phyloP scores from a whole-genome alignment of 2,329 filamentous ascomycete genomes.

The Blastomyces emzantsi region DNA sequence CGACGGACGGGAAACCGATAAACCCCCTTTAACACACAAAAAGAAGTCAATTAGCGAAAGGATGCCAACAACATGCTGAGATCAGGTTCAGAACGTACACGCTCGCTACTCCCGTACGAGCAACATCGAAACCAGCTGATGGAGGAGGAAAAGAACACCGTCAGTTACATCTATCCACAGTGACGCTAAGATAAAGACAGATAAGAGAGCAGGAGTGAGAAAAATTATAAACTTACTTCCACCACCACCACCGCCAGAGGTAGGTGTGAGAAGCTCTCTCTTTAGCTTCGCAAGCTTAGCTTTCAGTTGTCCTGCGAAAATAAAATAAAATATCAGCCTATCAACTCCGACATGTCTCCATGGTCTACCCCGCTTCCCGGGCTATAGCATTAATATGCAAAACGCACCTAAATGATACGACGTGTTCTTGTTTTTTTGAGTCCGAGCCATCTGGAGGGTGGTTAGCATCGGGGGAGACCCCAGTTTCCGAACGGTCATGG shows the following conservation, averaged over 20 bases:
- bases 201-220: neutral
- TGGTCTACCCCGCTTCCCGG: neutral
- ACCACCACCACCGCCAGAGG: constrained; percentile 67
- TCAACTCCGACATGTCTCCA: neutral
- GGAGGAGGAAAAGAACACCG: neutral
- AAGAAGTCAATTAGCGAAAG: neutral
- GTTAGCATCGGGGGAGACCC: constrained; percentile 16
- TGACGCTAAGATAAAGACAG: neutral
- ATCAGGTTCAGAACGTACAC: constrained; percentile 45
- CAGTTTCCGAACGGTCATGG: constrained; percentile 8
- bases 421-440: constrained; percentile 95
- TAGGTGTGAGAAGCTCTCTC: constrained; percentile 83
- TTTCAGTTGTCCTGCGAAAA: constrained; percentile 64
- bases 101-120: constrained; percentile 92
- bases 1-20: constrained; percentile 96
- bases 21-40: constrained; percentile 52
- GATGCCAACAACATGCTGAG: neutral
- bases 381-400: neutral
- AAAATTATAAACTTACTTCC: constrained; percentile 41
- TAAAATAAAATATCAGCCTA: constrained; percentile 14
- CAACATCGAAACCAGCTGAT: constrained; percentile 84
- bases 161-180: constrained; percentile 4
- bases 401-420: constrained; percentile 72
- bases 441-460: constrained; percentile 69
- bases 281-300: constrained; percentile 98